These are phyloP conservation scores for Aspergillus kassunensis DNA, from an alignment of 495 filamentous ascomycete species.

Conservation along the genomic window DNA sequence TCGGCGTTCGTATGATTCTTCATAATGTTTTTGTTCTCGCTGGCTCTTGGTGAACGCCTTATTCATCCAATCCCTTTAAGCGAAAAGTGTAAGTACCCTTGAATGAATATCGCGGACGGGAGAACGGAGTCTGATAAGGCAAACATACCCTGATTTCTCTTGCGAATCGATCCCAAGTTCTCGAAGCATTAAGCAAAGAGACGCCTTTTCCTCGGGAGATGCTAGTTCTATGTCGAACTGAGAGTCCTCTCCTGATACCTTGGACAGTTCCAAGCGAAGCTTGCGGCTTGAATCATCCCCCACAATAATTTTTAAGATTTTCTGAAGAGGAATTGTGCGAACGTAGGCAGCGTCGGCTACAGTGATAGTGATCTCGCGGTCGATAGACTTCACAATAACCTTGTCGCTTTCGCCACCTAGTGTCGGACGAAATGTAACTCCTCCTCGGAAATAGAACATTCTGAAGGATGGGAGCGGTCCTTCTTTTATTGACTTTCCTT, in stretches of 20 bases:
- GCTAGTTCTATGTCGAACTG: constrained; percentile 38
- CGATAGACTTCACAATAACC: constrained; percentile 14
- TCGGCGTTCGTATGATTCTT: constrained; percentile 14
- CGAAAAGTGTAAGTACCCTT: no score
- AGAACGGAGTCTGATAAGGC: neutral
- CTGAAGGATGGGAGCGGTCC: constrained; percentile 4
- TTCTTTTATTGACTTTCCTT: neutral
- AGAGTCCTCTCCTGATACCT: constrained; percentile 15
- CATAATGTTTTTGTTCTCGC: neutral
- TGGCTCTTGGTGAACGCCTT: constrained; percentile 27
- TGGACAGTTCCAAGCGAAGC: constrained; percentile 31
- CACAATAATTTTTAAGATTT: constrained; percentile 18
- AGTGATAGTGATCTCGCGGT: neutral
- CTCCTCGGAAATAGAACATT: constrained; percentile 23
- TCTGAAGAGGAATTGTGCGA: constrained; percentile 15
- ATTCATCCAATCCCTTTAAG: constrained; percentile 33
- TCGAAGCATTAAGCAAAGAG: constrained; percentile 18
- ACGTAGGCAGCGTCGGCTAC: constrained; percentile 1
- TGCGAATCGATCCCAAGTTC: constrained; percentile 9
- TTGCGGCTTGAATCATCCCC: constrained; percentile 29
- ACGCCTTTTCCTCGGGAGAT: constrained; percentile 11
- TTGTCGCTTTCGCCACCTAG: constrained; percentile 1
- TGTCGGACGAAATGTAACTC: constrained; percentile 10
- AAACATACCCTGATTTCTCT: constrained; percentile 22
- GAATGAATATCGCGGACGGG: no score